Conservation (phyloP, 345 rosid species). For the Hypericum perforatum region DNA sequence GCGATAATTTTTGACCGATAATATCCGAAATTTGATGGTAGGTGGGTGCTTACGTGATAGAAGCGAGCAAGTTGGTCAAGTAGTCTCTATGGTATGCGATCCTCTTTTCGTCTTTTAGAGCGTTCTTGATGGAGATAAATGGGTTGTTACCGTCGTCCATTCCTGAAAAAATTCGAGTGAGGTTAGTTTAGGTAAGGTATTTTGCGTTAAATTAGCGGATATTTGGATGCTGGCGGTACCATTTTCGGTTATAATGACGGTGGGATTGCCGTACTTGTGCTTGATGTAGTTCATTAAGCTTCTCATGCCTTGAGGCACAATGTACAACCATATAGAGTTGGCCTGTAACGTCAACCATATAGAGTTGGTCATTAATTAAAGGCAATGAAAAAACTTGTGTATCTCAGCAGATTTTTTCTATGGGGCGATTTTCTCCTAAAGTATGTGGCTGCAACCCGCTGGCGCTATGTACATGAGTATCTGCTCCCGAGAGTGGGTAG, state of each 20-base stretch:
- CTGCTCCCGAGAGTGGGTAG: too few relatives aligned
- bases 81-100: slow-evolving; percentile 75
- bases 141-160: slow-evolving; percentile 69
- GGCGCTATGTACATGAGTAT: too few relatives aligned
- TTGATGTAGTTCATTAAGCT: slow-evolving; percentile 61
- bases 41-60: slow-evolving; percentile 40
- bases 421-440: too few relatives aligned
- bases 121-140: slow-evolving; percentile 37
- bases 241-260: slow-evolving; percentile 54
- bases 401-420: too few relatives aligned
- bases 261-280: slow-evolving; percentile 49
- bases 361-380: too few relatives aligned
- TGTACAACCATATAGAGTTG: slow-evolving; percentile 58
- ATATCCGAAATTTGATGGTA: neutral
- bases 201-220: neutral
- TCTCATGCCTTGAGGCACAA: slow-evolving; percentile 62
- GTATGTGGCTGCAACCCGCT: too few relatives aligned
- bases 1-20: too few relatives aligned
- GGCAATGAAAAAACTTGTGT: too few relatives aligned
- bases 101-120: slow-evolving; percentile 70
- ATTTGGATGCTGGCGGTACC: slow-evolving; percentile 19
- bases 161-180: too few relatives aligned
- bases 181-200: too few relatives aligned
- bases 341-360: slow-evolving; percentile 34
- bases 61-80: slow-evolving; percentile 59